Percentiles rank a stretch among this genome's conserved stretches.
Conservation (phyloP, 441 rosid genomes). For the Metrosideros polymorpha region DNA sequence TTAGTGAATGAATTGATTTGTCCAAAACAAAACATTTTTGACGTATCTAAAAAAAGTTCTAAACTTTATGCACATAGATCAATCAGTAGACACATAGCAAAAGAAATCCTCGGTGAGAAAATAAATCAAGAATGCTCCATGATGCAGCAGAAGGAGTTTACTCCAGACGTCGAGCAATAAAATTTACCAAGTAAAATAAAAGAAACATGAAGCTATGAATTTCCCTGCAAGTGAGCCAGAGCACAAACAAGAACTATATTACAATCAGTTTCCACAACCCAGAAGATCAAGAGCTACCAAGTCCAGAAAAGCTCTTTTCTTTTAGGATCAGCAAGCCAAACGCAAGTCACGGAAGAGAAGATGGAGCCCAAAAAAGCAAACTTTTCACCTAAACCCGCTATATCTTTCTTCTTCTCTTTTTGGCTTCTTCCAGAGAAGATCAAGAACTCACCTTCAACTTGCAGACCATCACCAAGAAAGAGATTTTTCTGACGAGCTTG, state of each 20-base stretch:
- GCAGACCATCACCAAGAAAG: not conserved
- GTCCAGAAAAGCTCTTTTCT: not conserved
- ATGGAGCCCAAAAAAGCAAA: not conserved
- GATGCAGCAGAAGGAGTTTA: not conserved
- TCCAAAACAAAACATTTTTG: not conserved
- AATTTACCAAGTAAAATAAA: not conserved
- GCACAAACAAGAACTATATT: not conserved
- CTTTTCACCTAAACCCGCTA: not conserved
- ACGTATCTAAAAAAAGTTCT: not conserved
- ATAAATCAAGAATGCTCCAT: not conserved
- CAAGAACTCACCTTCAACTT: slow-evolving; percentile 7
- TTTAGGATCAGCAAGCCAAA: not conserved
- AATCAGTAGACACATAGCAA: not conserved
- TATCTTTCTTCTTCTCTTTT: not conserved
- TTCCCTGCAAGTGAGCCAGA: not conserved
- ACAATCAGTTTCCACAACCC: not conserved
- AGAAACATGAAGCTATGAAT: not conserved
- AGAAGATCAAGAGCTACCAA: not conserved
- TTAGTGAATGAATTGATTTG: not conserved
- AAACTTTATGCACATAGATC: not conserved
- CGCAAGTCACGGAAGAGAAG: not conserved
- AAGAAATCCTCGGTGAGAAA: not conserved
- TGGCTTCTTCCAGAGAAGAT: not conserved
- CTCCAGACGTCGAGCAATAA: not conserved
- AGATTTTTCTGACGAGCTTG: not conserved